These are phyloP conservation scores for Macadamia tetraphylla DNA, from an alignment of 164 flowering plant genomes.

Conservation along the genomic window DNA sequence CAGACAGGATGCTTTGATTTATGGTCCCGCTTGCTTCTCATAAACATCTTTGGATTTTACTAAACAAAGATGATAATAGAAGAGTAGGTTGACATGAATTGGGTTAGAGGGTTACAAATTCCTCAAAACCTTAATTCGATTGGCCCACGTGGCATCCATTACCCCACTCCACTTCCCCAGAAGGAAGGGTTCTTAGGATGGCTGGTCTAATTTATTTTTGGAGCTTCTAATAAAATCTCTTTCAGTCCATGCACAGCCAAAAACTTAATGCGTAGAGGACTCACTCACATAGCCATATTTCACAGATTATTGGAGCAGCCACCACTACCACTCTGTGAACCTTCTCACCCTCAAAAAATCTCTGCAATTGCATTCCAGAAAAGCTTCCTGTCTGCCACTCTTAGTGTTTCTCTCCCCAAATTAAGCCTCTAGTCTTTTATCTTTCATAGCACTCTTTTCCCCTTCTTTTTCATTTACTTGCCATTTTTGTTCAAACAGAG, in stretches of 20 bases:
- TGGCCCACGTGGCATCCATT: not conserved
- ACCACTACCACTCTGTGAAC: not conserved
- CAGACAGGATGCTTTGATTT: not conserved
- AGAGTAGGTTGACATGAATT: not conserved
- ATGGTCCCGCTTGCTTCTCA: not conserved
- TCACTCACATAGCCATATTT: not conserved
- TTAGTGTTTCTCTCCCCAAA: slow-evolving; percentile 9
- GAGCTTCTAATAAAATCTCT: not conserved
- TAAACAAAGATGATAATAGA: not conserved
- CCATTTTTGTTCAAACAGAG: not conserved
- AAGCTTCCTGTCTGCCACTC: slow-evolving; percentile 58
- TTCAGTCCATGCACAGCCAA: not conserved
- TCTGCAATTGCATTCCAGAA: slow-evolving; percentile 28
- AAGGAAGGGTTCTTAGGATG: not conserved
- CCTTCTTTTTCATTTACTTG: not conserved
- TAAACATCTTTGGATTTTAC: not conserved
- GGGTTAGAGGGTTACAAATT: not conserved
- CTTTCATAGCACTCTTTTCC: not conserved
- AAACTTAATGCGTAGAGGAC: not conserved
- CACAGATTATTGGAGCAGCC: not conserved
- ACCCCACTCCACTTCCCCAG: not conserved
- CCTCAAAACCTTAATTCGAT: not conserved
- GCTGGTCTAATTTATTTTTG: not conserved
- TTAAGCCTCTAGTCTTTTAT: not conserved
- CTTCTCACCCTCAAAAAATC: not conserved